phyloP scores from a whole-genome alignment of 805 yeast species.

The Metschnikowia similis region DNA sequence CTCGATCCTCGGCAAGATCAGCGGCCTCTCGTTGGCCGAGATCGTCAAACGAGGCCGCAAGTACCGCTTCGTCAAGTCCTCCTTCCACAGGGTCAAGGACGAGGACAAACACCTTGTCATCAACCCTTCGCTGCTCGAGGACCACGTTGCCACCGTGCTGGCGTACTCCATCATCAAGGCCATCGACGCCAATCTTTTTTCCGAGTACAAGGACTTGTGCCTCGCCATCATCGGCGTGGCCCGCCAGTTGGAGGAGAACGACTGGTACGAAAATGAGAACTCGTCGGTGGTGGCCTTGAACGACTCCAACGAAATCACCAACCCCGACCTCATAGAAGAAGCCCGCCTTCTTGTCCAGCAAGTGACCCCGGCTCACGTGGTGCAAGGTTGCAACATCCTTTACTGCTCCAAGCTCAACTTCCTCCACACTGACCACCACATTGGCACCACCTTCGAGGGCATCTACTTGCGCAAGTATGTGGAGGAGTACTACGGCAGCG shows the following conservation, averaged over 20 bases:
- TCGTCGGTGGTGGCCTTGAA: slow-evolving; percentile 36
- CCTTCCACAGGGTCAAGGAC: slow-evolving; percentile 45
- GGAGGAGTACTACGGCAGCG: slow-evolving; percentile 36
- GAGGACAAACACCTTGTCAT: slow-evolving; percentile 47
- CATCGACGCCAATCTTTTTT: slow-evolving; percentile 29
- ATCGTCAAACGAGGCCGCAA: slow-evolving; percentile 44
- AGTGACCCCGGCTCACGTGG: slow-evolving; percentile 33
- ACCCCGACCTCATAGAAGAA: slow-evolving; percentile 8
- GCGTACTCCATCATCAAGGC: slow-evolving; percentile 40
- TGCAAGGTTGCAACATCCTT: slow-evolving; percentile 40
- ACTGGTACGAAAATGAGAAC: slow-evolving; percentile 48
- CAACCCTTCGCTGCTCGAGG: slow-evolving; percentile 24
- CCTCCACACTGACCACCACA: slow-evolving; percentile 53
- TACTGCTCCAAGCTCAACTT: slow-evolving; percentile 48
- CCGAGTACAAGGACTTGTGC: slow-evolving; percentile 39
- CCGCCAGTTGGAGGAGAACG: slow-evolving; percentile 42
- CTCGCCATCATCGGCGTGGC: slow-evolving; percentile 48
- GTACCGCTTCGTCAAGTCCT: slow-evolving; percentile 45
- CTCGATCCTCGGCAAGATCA: slow-evolving; percentile 31
- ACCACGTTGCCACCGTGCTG: slow-evolving; percentile 36
- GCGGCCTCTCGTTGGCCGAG: slow-evolving; percentile 30
- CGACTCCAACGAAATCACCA: slow-evolving; percentile 23
- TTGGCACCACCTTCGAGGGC: slow-evolving; percentile 49
- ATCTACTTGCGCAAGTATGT: slow-evolving; percentile 37
- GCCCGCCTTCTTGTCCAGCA: slow-evolving; percentile 28